Percentiles rank a stretch among this genome's conserved stretches.
Evolutionary conservation across 257 asterid genomes (phyloP).

Genomic region (Solanum habrochaites): DNA sequence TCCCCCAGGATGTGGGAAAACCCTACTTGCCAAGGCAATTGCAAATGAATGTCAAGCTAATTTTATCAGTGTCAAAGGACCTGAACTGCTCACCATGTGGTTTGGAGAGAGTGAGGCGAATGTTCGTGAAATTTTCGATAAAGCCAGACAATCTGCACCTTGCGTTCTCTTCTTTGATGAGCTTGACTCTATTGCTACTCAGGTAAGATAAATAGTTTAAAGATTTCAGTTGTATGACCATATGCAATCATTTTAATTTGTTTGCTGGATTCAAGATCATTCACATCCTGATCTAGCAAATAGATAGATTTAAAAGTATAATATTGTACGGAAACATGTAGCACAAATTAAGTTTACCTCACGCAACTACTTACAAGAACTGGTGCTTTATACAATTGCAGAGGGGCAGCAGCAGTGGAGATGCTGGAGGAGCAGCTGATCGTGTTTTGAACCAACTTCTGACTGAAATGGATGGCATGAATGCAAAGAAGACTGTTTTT

Average conservation of each 20-base stretch:
- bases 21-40: slow-evolving; percentile 57
- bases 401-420: slow-evolving; percentile 52
- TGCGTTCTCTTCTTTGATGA: slow-evolving; percentile 57
- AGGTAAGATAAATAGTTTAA: slow-evolving; percentile 9
- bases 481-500: slow-evolving; percentile 45
- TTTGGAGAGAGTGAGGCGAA: slow-evolving; percentile 68
- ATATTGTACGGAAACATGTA: not conserved
- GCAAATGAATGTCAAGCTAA: slow-evolving; percentile 68
- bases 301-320: not conserved
- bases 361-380: not conserved
- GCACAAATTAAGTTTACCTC: not conserved
- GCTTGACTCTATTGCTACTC: slow-evolving; percentile 51
- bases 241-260: not conserved
- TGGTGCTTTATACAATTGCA: not conserved
- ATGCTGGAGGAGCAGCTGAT: slow-evolving; percentile 59
- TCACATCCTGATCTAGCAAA: not conserved
- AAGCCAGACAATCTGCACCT: slow-evolving; percentile 54
- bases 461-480: slow-evolving; percentile 61
- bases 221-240: not conserved
- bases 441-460: slow-evolving; percentile 47
- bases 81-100: slow-evolving; percentile 67
- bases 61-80: slow-evolving; percentile 54
- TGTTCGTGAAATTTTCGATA: slow-evolving; percentile 56
- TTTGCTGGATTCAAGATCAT: not conserved
- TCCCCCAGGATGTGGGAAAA: slow-evolving; percentile 65